phyloP scores from a whole-genome alignment of 441 rosid genomes.

The Euphorbia corollata region DNA sequence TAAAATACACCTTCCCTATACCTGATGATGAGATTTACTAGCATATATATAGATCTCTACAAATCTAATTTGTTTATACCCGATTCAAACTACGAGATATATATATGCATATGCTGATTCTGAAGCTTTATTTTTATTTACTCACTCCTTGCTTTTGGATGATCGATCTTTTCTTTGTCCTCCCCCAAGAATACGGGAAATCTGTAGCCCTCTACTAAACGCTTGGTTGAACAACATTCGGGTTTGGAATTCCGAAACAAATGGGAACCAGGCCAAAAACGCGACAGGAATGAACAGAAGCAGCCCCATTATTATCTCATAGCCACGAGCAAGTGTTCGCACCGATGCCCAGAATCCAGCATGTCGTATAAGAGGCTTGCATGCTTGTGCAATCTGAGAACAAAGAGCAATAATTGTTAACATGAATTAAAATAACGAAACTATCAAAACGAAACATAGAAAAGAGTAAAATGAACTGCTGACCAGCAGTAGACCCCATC shows the following conservation, averaged over 20 bases:
- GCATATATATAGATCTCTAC: background rate
- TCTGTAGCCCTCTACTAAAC: conserved; percentile 86
- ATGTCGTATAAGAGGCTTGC: conserved; percentile 47
- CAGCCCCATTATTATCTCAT: conserved; percentile 71
- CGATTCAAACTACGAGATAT: background rate
- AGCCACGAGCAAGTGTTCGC: conserved; percentile 66
- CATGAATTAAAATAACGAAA: conserved; percentile 23
- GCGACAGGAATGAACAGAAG: conserved; percentile 80
- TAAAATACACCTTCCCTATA: background rate
- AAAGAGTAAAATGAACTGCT: conserved; percentile 20
- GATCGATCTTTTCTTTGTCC: conserved; percentile 59
- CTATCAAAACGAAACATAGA: background rate
- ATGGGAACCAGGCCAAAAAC: conserved; percentile 88
- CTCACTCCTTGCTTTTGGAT: conserved; percentile 43
- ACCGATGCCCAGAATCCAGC: conserved; percentile 71
- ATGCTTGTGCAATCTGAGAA: conserved; percentile 71
- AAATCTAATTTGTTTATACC: background rate
- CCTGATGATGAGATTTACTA: too few relatives aligned
- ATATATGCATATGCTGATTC: background rate
- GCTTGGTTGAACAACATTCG: conserved; percentile 97
- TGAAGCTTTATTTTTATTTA: background rate
- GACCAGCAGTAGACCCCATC: conserved; percentile 99
- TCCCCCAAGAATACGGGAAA: conserved; percentile 78
- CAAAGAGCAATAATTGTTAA: background rate
- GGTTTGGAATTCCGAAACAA: conserved; percentile 80